Evolutionary conservation across 495 filamentous ascomycete genomes (phyloP), one percentile per base, ranked within the genome.

Genomic region (Talaromyces trachyspermus): DNA sequence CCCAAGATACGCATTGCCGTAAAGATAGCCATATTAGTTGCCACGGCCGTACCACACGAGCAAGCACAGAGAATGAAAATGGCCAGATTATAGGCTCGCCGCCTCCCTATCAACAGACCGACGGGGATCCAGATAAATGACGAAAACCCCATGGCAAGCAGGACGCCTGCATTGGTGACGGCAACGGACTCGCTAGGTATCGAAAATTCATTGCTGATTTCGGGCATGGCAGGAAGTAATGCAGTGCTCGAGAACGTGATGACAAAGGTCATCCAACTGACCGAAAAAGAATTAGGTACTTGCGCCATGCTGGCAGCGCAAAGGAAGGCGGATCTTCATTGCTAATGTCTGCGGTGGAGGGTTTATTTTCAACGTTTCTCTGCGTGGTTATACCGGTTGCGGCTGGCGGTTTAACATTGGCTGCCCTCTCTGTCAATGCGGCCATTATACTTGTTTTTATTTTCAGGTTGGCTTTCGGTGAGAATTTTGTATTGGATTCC

Each of bases 81-180:
- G 2, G 70, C 68, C 1, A 54, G 48, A 49, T 63, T 67, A 49
- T 69, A 74, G 5, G 65, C 58, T 24, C 40, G 50, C 14, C 56
- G 35, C 10, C 68, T 56, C 0, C 70, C 68, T 14, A 71, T 50
- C 1, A 72, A 12, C n/a, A 59, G 50, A 22, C 45, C 30, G 1
- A 48, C 4, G 0, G 77, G 77, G 0, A 71, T 70, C 68, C 74
- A 80, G 18, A 80, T 66, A 6, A 74, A 58, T 3, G 72, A 66
- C 19, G 72, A 71, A n/a, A 77, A 57, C 0, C 75, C 76, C 77
- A 80, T 79, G 14, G 75, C 75, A 46, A 79, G 50, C 36, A 80
- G 50, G 33, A 78, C 75, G 26, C 75, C 62, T 1, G 75, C 75
- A 44, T 72, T 74, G 24, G 66, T 66, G 10, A 65, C 53, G 53